A percentile compares a stretch with the other conserved stretches of the same genome.
These are phyloP conservation scores for Coemansia sp. DNA, from an alignment of 192 early-diverging fungal genomes.

Conservation along the genomic window DNA sequence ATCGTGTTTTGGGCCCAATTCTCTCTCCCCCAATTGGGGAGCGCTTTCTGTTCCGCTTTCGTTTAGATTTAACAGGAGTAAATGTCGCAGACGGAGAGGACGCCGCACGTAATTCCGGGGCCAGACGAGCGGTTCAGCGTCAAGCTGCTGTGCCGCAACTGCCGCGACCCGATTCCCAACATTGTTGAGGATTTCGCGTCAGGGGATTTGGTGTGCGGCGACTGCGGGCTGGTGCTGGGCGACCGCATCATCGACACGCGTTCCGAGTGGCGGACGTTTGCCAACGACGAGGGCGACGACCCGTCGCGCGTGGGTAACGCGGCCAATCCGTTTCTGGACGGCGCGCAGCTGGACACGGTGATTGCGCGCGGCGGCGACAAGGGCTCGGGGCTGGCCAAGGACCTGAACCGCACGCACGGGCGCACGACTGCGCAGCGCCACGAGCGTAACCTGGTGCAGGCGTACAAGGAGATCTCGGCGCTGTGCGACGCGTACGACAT, in stretches of 20 bases:
- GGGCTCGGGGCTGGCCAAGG: conserved; percentile 35
- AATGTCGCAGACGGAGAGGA: no score
- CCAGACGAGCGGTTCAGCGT: conserved; percentile 11
- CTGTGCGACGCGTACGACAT: conserved; percentile 85
- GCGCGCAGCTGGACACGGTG: conserved; percentile 39
- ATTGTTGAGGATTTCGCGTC: conserved; percentile 93
- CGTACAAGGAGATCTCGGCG: conserved; percentile 81
- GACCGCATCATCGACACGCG: conserved; percentile 97
- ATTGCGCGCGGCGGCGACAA: conserved; percentile 86
- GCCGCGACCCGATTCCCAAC: conserved; percentile 76
- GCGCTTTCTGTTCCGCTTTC: no score
- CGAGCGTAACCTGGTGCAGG: conserved; percentile 72
- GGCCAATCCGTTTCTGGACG: conserved; percentile 36
- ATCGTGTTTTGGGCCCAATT: no score
- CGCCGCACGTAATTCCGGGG: no score
- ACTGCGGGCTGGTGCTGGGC: conserved; percentile 86
- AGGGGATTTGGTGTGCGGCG: conserved; percentile 91
- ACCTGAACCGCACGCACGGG: conserved; percentile 43
- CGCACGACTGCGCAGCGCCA: conserved; percentile 69
- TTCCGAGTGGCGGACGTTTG: conserved; percentile 84
- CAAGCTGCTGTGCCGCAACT: conserved; percentile 62
- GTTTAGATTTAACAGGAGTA: no score
- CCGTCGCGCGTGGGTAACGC: conserved; percentile 45
- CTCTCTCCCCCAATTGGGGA: no score
- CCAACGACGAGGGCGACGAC: conserved; percentile 45